These are phyloP conservation scores for Plasmodium gonderi DNA, from an alignment of 169 alveolate genomes.

Conservation along the genomic window DNA sequence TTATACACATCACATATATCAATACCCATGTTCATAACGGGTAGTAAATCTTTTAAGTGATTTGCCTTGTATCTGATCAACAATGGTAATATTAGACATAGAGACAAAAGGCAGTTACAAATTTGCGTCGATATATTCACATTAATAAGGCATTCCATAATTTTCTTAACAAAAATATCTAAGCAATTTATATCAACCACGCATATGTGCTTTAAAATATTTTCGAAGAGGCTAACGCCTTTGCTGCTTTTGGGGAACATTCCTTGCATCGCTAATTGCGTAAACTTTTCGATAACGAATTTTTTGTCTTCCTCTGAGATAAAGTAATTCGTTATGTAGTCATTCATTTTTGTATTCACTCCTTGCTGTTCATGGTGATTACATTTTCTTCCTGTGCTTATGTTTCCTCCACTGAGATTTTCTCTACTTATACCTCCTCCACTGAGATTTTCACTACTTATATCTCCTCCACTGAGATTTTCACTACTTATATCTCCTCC, in stretches of 20 bases:
- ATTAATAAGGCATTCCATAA: conserved; percentile 42
- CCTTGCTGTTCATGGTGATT: not conserved
- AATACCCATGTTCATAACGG: conserved; percentile 60
- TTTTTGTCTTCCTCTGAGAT: conserved; percentile 56
- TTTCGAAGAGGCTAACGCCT: conserved; percentile 67
- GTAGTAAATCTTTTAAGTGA: conserved; percentile 37
- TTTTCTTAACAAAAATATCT: conserved; percentile 52
- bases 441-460: not conserved
- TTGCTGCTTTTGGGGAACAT: conserved; percentile 65
- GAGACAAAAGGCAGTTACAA: conserved; percentile 56
- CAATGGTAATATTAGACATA: conserved; percentile 64
- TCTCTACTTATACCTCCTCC: not conserved
- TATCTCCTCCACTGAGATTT: not conserved
- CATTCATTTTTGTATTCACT: not conserved
- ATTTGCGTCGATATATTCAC: conserved; percentile 67
- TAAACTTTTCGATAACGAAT: conserved; percentile 48
- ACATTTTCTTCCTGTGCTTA: not conserved
- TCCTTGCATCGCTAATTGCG: conserved; percentile 45
- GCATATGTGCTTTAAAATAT: conserved; percentile 62
- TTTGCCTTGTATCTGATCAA: conserved; percentile 41
- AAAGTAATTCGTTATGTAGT: conserved; percentile 40
- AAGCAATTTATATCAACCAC: conserved; percentile 52
- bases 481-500: not conserved
- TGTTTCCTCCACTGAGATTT: not conserved
- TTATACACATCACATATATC: conserved; percentile 69